A percentile compares a stretch with the other conserved stretches of the same genome.
Conservation (phyloP, 179 eudicot genomes). For the Silene vulgaris region DNA sequence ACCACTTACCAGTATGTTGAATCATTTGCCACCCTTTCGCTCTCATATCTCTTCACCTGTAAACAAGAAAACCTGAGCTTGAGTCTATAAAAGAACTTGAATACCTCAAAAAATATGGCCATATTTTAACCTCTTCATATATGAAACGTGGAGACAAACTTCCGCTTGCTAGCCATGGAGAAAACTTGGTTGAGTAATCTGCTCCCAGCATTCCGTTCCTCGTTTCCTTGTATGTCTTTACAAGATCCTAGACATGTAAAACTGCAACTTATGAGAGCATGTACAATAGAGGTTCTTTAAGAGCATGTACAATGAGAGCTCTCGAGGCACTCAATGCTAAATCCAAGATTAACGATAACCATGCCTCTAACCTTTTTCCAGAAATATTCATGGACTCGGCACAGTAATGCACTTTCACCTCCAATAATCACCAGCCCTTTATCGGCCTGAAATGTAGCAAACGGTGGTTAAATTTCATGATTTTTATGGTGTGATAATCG, state of each 20-base stretch:
- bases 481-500: neutral
- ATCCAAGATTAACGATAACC: neutral
- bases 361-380: slow-evolving; percentile 71
- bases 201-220: slow-evolving; percentile 93
- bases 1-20: slow-evolving; percentile 79
- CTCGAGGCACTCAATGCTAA: neutral
- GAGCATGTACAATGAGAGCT: too few relatives aligned
- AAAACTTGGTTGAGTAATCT: slow-evolving; percentile 92
- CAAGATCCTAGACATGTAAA: slow-evolving; percentile 47
- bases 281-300: too few relatives aligned
- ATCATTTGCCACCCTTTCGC: slow-evolving; percentile 60
- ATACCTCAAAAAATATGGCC: neutral
- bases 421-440: slow-evolving; percentile 68
- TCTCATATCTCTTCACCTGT: slow-evolving; percentile 82
- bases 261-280: too few relatives aligned
- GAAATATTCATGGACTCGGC: slow-evolving; percentile 76
- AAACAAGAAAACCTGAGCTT: neutral
- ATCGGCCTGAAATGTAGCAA: slow-evolving; percentile 39
- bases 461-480: neutral
- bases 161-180: slow-evolving; percentile 94
- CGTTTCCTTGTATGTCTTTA: slow-evolving; percentile 63
- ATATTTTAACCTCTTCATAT: slow-evolving; percentile 58
- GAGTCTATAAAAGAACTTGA: neutral
- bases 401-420: slow-evolving; percentile 78
- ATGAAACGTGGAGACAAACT: slow-evolving; percentile 81